phyloP scores from a whole-genome alignment of 2,329 filamentous ascomycete genomes.

The Claviceps spartinae region DNA sequence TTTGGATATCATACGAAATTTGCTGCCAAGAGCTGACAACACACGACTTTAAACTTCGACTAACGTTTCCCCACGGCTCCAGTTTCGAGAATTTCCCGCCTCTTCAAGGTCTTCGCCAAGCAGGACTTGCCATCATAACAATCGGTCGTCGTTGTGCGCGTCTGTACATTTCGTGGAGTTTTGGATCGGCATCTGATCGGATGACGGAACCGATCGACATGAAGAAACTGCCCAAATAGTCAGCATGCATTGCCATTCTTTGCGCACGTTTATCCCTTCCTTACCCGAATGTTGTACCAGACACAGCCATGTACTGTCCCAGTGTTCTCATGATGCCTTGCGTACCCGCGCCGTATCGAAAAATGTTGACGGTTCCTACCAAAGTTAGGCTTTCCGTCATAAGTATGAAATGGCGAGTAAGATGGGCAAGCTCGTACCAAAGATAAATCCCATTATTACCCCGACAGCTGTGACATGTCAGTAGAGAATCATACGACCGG shows the following conservation, averaged over 20 bases:
- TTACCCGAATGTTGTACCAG: slow-evolving; percentile 91
- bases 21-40: neutral
- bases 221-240: slow-evolving; percentile 55
- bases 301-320: slow-evolving; percentile 93
- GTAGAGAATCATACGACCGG: slow-evolving; percentile 7
- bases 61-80: slow-evolving; percentile 3
- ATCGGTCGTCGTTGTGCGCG: slow-evolving; percentile 62
- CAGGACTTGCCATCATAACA: slow-evolving; percentile 34
- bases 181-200: slow-evolving; percentile 73
- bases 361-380: slow-evolving; percentile 80
- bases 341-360: slow-evolving; percentile 83
- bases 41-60: neutral
- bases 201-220: slow-evolving; percentile 98
- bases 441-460: slow-evolving; percentile 94
- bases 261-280: neutral
- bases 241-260: slow-evolving; percentile 6
- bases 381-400: neutral
- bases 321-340: slow-evolving; percentile 90
- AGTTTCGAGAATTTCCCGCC: neutral
- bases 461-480: slow-evolving; percentile 60
- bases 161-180: slow-evolving; percentile 61
- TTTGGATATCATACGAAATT: slow-evolving; percentile 1
- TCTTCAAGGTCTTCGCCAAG: slow-evolving; percentile 17
- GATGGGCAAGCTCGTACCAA: slow-evolving; percentile 44
- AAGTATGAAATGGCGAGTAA: neutral